phyloP scores from a whole-genome alignment of 2,329 filamentous ascomycete species.

The Plenodomus lindquistii region DNA sequence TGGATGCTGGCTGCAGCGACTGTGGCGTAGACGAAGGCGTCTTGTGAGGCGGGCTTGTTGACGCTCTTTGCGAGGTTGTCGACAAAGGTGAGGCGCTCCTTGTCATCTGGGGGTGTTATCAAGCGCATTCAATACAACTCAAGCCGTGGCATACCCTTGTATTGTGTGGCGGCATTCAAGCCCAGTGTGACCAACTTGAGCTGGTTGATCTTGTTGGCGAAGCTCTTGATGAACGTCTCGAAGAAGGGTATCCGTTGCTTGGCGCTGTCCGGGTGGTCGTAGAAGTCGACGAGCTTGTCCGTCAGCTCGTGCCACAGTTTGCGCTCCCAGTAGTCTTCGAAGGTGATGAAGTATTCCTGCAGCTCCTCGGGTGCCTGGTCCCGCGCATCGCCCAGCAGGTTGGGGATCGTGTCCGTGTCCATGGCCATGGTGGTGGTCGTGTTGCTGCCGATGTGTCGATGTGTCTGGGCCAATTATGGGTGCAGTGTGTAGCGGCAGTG shows the following conservation, averaged over 20 bases:
- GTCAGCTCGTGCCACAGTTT: constrained; percentile 99
- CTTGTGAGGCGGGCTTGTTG: constrained; percentile 88
- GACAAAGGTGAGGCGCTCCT: constrained; percentile 84
- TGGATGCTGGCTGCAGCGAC: constrained; percentile 88
- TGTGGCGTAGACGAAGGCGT: constrained; percentile 92
- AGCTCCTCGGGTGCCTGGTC: constrained; percentile 85
- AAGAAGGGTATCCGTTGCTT: constrained; percentile 87
- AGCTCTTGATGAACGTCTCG: constrained; percentile 92
- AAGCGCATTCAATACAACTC: not conserved
- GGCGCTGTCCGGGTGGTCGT: constrained; percentile 78
- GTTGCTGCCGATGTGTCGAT: not conserved
- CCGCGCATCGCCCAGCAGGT: constrained; percentile 89
- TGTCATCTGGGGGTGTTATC: constrained; percentile 66
- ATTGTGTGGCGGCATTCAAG: constrained; percentile 83
- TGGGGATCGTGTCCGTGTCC: constrained; percentile 85
- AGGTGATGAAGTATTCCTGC: constrained; percentile 83
- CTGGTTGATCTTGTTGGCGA: constrained; percentile 98
- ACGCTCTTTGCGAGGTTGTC: constrained; percentile 83
- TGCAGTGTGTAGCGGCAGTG: constrained; percentile 3
- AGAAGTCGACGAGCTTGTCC: constrained; percentile 84
- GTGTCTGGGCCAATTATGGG: not conserved
- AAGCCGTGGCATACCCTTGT: constrained; percentile 69
- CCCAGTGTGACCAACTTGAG: constrained; percentile 93
- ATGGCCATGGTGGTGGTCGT: constrained; percentile 57
- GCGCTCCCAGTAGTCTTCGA: constrained; percentile 97